These are phyloP conservation scores for Colletotrichum phormii DNA, from an alignment of 2,329 filamentous ascomycete species.

Conservation along the genomic window DNA sequence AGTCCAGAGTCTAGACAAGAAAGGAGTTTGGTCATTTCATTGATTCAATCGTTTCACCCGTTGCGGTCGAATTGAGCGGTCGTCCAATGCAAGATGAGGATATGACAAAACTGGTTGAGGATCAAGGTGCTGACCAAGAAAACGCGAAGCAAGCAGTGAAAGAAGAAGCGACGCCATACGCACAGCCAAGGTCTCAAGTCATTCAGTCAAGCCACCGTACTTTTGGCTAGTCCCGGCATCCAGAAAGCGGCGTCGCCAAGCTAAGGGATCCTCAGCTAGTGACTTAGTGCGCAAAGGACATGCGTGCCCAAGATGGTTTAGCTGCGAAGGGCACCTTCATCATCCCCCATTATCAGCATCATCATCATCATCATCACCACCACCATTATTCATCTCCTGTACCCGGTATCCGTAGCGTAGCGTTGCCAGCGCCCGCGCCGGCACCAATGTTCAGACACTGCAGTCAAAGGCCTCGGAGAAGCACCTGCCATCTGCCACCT, in stretches of 20 bases:
- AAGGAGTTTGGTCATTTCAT: slow-evolving; percentile 5
- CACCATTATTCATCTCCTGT: background rate
- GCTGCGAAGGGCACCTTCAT: background rate
- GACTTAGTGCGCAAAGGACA: background rate
- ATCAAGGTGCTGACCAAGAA: slow-evolving; percentile 4
- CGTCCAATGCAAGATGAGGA: background rate
- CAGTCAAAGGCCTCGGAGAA: background rate
- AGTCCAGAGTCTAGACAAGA: background rate
- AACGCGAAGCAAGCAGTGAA: background rate
- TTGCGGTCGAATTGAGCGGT: background rate
- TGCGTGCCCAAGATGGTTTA: background rate
- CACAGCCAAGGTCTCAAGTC: slow-evolving; percentile 13
- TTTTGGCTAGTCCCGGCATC: slow-evolving; percentile 34
- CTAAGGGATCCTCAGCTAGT: slow-evolving; percentile 17
- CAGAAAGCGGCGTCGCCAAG: slow-evolving; percentile 26
- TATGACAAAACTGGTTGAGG: background rate
- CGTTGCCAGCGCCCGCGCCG: background rate
- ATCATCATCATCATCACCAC: background rate
- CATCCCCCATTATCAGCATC: background rate
- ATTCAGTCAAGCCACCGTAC: slow-evolving; percentile 15
- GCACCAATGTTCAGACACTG: background rate
- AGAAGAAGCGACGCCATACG: background rate
- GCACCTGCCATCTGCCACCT: slow-evolving; percentile 9
- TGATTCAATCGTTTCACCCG: slow-evolving; percentile 16
- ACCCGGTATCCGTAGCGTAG: slow-evolving; percentile 5